Conservation (phyloP, 129 eudicot genomes). For the Oenanthe sinensis region DNA sequence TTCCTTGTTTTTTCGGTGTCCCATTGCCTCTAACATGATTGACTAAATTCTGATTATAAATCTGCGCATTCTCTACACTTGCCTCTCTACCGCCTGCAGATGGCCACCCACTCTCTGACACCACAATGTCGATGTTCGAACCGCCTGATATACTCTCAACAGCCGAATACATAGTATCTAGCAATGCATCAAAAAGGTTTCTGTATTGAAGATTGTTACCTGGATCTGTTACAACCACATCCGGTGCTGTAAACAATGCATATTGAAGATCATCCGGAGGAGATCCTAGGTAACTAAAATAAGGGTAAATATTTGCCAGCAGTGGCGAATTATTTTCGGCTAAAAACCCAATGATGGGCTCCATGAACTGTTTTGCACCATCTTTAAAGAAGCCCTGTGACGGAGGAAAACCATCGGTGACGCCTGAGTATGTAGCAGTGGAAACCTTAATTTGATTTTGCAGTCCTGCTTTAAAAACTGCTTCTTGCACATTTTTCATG, state of each 20-base stretch:
- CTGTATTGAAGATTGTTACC: neutral
- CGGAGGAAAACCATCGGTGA: neutral
- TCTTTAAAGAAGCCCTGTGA: neutral
- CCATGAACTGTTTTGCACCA: neutral
- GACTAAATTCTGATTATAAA: neutral
- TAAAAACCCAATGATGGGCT: neutral
- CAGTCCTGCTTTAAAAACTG: neutral
- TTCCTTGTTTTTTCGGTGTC: neutral
- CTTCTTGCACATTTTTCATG: neutral
- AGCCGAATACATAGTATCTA: neutral
- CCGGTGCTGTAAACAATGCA: neutral
- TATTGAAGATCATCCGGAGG: neutral
- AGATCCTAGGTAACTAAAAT: neutral
- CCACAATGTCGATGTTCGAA: neutral
- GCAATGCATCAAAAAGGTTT: neutral
- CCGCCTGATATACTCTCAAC: neutral
- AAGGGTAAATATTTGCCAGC: neutral
- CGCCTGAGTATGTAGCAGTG: neutral
- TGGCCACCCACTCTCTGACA: slow-evolving; percentile 6
- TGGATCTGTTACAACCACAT: neutral
- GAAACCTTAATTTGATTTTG: neutral
- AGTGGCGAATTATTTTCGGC: neutral
- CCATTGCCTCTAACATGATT: neutral
- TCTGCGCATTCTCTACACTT: neutral
- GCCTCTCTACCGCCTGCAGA: neutral